Percentiles rank a stretch among this genome's conserved stretches.
Conservation (phyloP, 805 yeast species). For the Ogataea haglerorum region DNA sequence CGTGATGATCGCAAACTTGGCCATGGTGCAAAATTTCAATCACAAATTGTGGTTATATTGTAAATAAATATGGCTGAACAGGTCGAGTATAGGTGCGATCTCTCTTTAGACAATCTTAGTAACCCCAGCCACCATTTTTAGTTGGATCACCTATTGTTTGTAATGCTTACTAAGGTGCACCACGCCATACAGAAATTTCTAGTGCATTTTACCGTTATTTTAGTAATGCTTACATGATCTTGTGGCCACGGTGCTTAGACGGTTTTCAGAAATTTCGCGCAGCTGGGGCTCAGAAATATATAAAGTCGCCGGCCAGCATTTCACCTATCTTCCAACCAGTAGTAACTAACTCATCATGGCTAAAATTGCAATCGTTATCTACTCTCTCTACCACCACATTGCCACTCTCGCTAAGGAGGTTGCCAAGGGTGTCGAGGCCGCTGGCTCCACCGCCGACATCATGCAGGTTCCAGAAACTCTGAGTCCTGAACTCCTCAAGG, state of each 20-base stretch:
- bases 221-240: slow-evolving; percentile 5
- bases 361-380: slow-evolving; percentile 44
- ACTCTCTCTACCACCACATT: slow-evolving; percentile 80
- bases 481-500: slow-evolving; percentile 49
- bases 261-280: not conserved
- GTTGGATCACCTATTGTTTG: not conserved
- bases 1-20: slow-evolving; percentile 39
- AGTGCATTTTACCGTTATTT: not conserved
- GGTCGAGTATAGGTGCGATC: not conserved
- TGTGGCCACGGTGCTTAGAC: not conserved
- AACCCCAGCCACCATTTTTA: not conserved
- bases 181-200: slow-evolving; percentile 2
- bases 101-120: slow-evolving; percentile 1
- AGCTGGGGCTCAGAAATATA: not conserved
- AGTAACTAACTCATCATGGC: slow-evolving; percentile 14
- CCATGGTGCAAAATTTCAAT: slow-evolving; percentile 5
- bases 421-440: slow-evolving; percentile 63
- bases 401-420: slow-evolving; percentile 65
- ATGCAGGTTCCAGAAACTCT: slow-evolving; percentile 79
- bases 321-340: not conserved
- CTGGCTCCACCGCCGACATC: slow-evolving; percentile 67
- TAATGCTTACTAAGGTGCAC: slow-evolving; percentile 5
- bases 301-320: not conserved
- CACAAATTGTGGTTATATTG: not conserved
- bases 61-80: not conserved